Evolutionary conservation across 148 eudicot genomes (phyloP), one percentile per base, ranked within the genome.

Genomic region (Heliamphora exappendiculata): DNA sequence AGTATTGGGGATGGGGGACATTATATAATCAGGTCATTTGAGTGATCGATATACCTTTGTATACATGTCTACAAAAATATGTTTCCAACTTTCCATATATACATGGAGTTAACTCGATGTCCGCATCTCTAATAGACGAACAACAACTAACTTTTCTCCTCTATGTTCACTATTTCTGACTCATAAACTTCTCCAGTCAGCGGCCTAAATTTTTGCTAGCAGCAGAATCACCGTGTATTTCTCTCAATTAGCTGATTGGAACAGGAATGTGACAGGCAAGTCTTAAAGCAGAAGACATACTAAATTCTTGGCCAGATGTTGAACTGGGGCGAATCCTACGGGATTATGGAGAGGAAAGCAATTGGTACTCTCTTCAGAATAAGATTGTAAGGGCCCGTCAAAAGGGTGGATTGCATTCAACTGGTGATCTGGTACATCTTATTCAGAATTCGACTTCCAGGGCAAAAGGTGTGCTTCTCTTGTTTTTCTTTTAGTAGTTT

Each of bases 331-430:
- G 90, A 84, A 86, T 95, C 63, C 85, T 95, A 66, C 87, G 88
- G 33, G 97, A 95, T 9, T 95, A 95, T 71, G 97, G 98, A n/a
- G 98, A 95, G 87, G 98, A 95, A 85, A 95, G 89, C 85, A 88
- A 87, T 76, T 95, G 97, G 97, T 84, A 85, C 72, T 81, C 75
- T 54, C 91, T 95, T 74, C 98, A 92, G 82, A 87, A 88, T 69
- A 91, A 83, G 83, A 91, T 95, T 79, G 84, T 89, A 36, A 82
- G 86, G 77, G 96, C 97, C 78, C 98, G 98, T 76, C 73, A 78
- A 57, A 78, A 78, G 59, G 98, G 97, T 70, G 98, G 98, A 31
- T 70, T 95, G 78, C 97, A 88, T 81, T 84, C 96, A 10, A 92
- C 97, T 22, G 68, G 82, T 73, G 93, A 95, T 34, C 82, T 95